Base-by-base conservation (phyloP, 306 rosid species). In the Quercus agrifolia region DNA sequence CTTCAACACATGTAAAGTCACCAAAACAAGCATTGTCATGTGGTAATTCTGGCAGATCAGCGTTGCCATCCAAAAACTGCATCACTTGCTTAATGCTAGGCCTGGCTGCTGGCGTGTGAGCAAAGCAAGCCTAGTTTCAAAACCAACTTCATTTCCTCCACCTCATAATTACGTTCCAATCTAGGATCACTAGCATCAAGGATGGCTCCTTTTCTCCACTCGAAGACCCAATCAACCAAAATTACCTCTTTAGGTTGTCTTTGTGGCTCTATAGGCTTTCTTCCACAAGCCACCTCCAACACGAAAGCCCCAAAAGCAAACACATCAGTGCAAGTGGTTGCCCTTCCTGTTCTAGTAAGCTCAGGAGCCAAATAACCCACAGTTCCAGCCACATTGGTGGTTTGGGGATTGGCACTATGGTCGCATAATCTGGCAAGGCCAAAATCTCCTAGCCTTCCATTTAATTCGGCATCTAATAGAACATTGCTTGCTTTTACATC, bases 401-500 rank as follows among this genome's bases (percentile, higher is more conserved):
- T 92, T 61, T 84, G 85, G 49, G 91, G 91, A 71, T 92, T 83
- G 46, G 75, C 75, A 2, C 91, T 92, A 49, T 86, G 97, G 21
- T 90, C 91, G 38, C 82, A 80, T 46, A 90, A 66, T 33, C 86
- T 90, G 2, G 97, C 88, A 38, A 90, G 92, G 28, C 94, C 94
- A 66, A 92, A 92, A 79, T 90, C 97, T 1, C 93, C 94, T 44
- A 90, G 78, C 51, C 92, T 82, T 1, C 90, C 94, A 74, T 87
- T 90, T 74, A 89, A 73, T 14, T 92, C 87, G 0, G 71, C 66
- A 23, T 92, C 97, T 27, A 89, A 44, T 55, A 90, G 71, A 9
- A 90, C 88, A 82, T 92, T 92, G 70, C 97, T 87, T 8, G 97
- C 91, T 70, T 92, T 89, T 27, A 92, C 87, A 56, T 92, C 94